Evolutionary conservation across 208 protist species (phyloP).

Genomic region (Lotmaria passim): DNA sequence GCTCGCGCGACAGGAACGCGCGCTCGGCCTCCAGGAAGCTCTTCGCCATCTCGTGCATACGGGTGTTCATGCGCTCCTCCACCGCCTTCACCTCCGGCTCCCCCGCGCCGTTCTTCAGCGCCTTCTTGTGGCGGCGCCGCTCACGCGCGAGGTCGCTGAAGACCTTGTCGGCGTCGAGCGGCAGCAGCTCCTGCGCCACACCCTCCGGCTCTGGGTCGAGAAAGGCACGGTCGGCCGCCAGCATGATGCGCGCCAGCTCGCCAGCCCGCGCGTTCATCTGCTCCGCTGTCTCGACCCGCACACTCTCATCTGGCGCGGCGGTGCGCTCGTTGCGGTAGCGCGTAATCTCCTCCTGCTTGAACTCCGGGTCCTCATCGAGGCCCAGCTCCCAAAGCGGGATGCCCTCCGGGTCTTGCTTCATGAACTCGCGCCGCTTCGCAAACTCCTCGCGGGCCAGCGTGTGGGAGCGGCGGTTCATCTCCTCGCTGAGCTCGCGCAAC

Average conservation of each 20-base stretch:
- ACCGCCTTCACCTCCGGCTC: conserved; percentile 50
- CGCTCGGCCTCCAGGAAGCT: conserved; percentile 59
- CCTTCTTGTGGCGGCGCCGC: conserved; percentile 64
- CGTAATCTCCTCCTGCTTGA: conserved; percentile 75
- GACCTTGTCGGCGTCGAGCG: conserved; percentile 66
- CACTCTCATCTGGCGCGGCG: conserved; percentile 15
- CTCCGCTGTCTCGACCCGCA: conserved; percentile 46
- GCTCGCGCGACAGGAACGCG: conserved; percentile 64
- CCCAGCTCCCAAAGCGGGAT: conserved; percentile 70
- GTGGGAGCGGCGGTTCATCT: conserved; percentile 80
- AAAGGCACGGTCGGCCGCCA: conserved; percentile 72
- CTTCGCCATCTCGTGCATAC: conserved; percentile 63
- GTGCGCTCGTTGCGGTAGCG: conserved; percentile 58
- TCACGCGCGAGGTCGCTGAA: conserved; percentile 69
- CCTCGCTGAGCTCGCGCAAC: conserved; percentile 60
- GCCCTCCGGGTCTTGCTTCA: conserved; percentile 76
- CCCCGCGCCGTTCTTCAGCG: conserved; percentile 43
- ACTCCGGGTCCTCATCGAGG: conserved; percentile 80
- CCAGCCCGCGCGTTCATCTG: conserved; percentile 53
- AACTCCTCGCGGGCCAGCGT: conserved; percentile 72
- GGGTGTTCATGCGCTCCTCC: conserved; percentile 78
- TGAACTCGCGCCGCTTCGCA: conserved; percentile 66
- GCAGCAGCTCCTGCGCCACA: conserved; percentile 73
- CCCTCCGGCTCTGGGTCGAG: conserved; percentile 79
- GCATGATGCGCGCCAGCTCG: conserved; percentile 60